These are phyloP conservation scores for Sporobolus alterniflorus DNA, from an alignment of 202 grass and related monocot genomes.

Conservation along the genomic window DNA sequence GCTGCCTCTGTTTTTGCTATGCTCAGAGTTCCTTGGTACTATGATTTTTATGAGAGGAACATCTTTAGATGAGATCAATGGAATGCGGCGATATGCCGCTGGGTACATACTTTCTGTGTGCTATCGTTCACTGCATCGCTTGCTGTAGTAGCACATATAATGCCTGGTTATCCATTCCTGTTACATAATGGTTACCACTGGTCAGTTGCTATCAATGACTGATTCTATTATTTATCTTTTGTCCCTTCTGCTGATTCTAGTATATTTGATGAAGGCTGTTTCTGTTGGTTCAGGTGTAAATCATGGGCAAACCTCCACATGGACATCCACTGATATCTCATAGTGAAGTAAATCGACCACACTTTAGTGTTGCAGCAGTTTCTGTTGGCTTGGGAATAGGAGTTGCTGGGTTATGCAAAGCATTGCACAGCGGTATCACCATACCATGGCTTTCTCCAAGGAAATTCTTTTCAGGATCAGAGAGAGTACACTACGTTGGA, in stretches of 20 bases:
- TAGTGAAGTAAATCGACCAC: constrained; percentile 18
- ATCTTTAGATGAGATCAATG: neutral
- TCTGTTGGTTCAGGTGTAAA: constrained; percentile 27
- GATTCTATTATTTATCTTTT: neutral
- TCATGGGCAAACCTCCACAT: constrained; percentile 63
- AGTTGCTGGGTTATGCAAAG: constrained; percentile 60
- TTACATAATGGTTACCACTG: neutral
- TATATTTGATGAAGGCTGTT: constrained; percentile 1
- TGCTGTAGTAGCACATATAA: neutral
- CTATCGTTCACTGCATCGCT: neutral
- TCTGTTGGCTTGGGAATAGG: constrained; percentile 70
- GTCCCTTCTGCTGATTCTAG: neutral
- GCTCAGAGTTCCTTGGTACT: neutral
- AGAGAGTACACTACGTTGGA: constrained; percentile 50
- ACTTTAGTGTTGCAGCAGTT: constrained; percentile 51
- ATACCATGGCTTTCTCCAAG: constrained; percentile 39
- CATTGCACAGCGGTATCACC: constrained; percentile 37
- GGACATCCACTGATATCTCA: constrained; percentile 41
- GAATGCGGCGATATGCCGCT: neutral
- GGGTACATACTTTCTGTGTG: neutral
- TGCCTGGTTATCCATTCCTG: neutral
- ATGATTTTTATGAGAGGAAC: neutral
- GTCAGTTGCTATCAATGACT: neutral
- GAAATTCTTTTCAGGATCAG: constrained; percentile 42
- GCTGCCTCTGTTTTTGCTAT: neutral